Evolutionary conservation across 2,329 filamentous ascomycete genomes (phyloP).

Genomic region (Pseudopyrenochaeta lycopersici): DNA sequence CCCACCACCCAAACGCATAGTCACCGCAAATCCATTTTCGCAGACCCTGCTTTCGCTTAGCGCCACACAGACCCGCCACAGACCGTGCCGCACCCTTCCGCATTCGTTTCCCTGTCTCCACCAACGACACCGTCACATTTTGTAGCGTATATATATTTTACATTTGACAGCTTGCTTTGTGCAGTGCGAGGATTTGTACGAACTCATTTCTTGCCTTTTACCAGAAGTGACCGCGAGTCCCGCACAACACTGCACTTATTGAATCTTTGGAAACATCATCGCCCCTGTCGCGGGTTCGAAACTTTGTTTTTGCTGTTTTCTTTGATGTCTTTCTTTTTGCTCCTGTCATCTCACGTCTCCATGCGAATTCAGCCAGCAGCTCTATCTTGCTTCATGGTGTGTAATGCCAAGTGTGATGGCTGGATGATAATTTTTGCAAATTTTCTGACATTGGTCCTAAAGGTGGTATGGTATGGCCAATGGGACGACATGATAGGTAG

Average conservation of each 20-base stretch:
- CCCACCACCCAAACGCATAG: not conserved
- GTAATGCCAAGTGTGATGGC: not conserved
- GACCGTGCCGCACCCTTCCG: not conserved
- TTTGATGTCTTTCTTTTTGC: not conserved
- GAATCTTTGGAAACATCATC: constrained; percentile 64
- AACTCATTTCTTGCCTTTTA: constrained; percentile 84
- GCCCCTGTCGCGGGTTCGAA: constrained; percentile 52
- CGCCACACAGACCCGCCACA: not conserved
- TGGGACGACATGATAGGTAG: too few species aligned
- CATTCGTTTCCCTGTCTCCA: not conserved
- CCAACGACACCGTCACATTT: not conserved
- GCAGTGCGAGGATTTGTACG: constrained; percentile 76
- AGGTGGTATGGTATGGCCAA: too few species aligned
- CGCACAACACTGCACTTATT: constrained; percentile 66
- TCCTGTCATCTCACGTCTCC: not conserved
- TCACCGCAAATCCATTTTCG: not conserved
- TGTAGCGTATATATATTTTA: constrained; percentile 21
- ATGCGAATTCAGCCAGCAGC: too few species aligned
- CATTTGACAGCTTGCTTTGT: constrained; percentile 32
- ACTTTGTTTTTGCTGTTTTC: constrained; percentile 47
- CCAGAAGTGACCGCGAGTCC: constrained; percentile 78
- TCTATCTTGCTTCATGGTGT: too few species aligned
- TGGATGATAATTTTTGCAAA: not conserved
- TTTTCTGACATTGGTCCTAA: not conserved
- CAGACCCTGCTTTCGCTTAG: not conserved